These are phyloP conservation scores for Cyclocybe cylindracea DNA, from an alignment of 768 basidiomycete genomes.

Conservation along the genomic window DNA sequence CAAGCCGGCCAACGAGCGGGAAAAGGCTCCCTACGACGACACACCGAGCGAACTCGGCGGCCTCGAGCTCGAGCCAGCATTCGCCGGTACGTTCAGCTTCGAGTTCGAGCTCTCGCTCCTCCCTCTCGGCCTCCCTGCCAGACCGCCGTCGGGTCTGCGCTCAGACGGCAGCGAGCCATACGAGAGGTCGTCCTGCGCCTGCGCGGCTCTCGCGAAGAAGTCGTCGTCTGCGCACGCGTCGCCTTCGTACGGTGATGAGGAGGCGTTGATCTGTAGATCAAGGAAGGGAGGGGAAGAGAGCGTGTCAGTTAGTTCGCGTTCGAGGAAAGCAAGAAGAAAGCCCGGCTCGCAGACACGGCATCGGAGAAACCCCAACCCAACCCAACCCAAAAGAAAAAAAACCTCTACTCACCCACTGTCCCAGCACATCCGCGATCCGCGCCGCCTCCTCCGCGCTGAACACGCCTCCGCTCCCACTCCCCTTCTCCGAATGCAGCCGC, in stretches of 20 bases:
- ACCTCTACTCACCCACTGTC: slow-evolving; percentile 79
- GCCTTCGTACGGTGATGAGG: slow-evolving; percentile 71
- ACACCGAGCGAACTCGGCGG: slow-evolving; percentile 23
- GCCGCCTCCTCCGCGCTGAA: slow-evolving; percentile 69
- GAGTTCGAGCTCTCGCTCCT: slow-evolving; percentile 47
- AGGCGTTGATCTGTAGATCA: slow-evolving; percentile 64
- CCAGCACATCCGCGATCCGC: slow-evolving; percentile 70
- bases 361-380: not conserved
- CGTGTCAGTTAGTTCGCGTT: too few relatives aligned
- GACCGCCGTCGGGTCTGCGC: slow-evolving; percentile 23
- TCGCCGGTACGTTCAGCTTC: not conserved
- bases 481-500: slow-evolving; percentile 71
- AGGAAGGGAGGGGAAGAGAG: not conserved
- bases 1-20: slow-evolving; percentile 1
- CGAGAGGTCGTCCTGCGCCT: slow-evolving; percentile 57
- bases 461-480: slow-evolving; percentile 58
- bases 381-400: too few relatives aligned
- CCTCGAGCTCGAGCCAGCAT: slow-evolving; percentile 16
- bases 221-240: slow-evolving; percentile 54
- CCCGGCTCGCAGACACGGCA: too few relatives aligned
- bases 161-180: slow-evolving; percentile 24
- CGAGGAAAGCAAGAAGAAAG: not conserved
- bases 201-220: slow-evolving; percentile 50
- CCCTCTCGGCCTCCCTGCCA: slow-evolving; percentile 42
- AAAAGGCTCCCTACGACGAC: slow-evolving; percentile 1